Base-by-base conservation (phyloP, 495 filamentous ascomycete genomes). In the Aspergillus leporis region DNA sequence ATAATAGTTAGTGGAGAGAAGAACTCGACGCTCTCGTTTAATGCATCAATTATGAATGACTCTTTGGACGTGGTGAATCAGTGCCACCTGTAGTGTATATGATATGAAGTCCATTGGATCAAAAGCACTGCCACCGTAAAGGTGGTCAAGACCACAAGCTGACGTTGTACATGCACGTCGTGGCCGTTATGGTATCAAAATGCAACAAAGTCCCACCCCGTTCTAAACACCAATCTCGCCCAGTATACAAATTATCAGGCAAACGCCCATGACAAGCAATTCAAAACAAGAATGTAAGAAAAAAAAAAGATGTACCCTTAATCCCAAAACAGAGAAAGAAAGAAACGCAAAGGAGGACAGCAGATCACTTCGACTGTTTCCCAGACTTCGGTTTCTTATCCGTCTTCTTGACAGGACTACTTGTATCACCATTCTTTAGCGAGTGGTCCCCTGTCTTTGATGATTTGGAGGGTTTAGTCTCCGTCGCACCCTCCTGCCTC, bases 311-410 rank as follows among this genome's bases (percentile, higher is more conserved):
- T 41, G 38, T 16, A 41, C 38, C 38, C 38, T n/a, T 28, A 13
- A 19, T 18, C 23, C 49, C 49, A 16, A 50, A 48, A 38, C 4
- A 31, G 12, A 18, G 28, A 47, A 23, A 45, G 23, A 31, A 49
- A 4, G 5, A 32, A 36, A 38, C 16, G 16, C 16, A 22, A 2
- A 8, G 22, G 6, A 45, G 21, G 16, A 57, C 19, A 32, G n/a
- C 19, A 46, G 1, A n/a, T 70, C 60, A 69, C 56, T 68, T 67
- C 3, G 16, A 59, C 55, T 61, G 61, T 49, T 71, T 72, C 45
- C 60, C 61, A 10, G 57, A 34, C 56, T 70, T 70, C 12, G 58
- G 19, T 58, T 70, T 68, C 61, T 70, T 72, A 28, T 67, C 65
- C 51, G 46, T 50, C 51, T 68, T 72, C 64, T 68, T 68, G 12